A percentile compares a stretch with the other conserved stretches of the same genome.
Conservation (phyloP, 345 rosid species). For the Syzygium oleosum region DNA sequence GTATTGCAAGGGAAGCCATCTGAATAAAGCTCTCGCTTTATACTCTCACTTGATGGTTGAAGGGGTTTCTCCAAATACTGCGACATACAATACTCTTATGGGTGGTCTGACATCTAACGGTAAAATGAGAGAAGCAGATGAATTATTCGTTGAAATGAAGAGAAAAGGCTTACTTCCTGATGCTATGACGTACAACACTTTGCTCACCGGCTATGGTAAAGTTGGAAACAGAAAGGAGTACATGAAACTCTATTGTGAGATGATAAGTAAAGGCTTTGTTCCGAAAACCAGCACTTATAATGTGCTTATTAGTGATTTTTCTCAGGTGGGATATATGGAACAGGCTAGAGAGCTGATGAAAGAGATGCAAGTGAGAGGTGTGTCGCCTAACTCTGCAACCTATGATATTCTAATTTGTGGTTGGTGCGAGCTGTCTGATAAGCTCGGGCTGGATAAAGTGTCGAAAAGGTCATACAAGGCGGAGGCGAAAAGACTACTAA, state of each 20-base stretch:
- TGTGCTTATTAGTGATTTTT: slow-evolving; percentile 55
- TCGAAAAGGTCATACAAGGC: slow-evolving; percentile 33
- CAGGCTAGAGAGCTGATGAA: slow-evolving; percentile 70
- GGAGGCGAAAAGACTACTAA: slow-evolving; percentile 50
- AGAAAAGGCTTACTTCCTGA: slow-evolving; percentile 45
- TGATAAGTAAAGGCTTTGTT: slow-evolving; percentile 65
- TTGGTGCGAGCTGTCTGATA: slow-evolving; percentile 51
- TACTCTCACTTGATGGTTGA: slow-evolving; percentile 42
- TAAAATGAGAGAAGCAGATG: slow-evolving; percentile 35
- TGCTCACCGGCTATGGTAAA: slow-evolving; percentile 63
- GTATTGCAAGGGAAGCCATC: slow-evolving; percentile 48
- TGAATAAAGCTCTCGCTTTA: slow-evolving; percentile 38
- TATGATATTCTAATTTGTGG: slow-evolving; percentile 68
- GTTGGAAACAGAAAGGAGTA: slow-evolving; percentile 61
- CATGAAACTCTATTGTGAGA: slow-evolving; percentile 57
- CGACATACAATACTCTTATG: slow-evolving; percentile 65
- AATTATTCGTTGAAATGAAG: slow-evolving; percentile 52
- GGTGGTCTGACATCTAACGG: slow-evolving; percentile 46
- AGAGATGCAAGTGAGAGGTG: slow-evolving; percentile 66
- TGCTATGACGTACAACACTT: slow-evolving; percentile 55
- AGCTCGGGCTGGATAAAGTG: slow-evolving; percentile 38
- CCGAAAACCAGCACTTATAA: slow-evolving; percentile 75
- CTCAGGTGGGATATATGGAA: slow-evolving; percentile 60
- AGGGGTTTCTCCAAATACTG: slow-evolving; percentile 46
- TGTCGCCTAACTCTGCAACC: slow-evolving; percentile 55